phyloP scores from a whole-genome alignment of 2,329 filamentous ascomycete genomes.

The Diaporthe sp. region DNA sequence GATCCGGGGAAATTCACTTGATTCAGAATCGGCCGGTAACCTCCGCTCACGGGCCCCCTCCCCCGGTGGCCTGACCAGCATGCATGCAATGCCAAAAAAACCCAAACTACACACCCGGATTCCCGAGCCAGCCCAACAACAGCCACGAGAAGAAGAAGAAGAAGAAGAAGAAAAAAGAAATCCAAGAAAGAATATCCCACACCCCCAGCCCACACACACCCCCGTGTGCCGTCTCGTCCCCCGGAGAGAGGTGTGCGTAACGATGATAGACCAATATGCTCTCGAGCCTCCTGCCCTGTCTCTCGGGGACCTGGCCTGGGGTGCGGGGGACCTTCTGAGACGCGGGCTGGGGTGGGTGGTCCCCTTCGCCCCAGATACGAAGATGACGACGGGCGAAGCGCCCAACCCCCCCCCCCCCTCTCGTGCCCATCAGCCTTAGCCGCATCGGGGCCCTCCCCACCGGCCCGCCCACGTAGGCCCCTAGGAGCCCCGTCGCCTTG shows the following conservation, averaged over 20 bases:
- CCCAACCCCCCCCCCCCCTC: background rate
- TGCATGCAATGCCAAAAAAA: constrained; percentile 11
- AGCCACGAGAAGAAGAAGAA: constrained; percentile 1
- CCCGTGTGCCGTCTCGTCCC: background rate
- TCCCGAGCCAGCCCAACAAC: background rate
- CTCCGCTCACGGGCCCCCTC: background rate
- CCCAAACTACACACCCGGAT: background rate
- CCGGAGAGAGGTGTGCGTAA: background rate
- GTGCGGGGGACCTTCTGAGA: constrained; percentile 24
- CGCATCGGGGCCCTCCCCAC: constrained; percentile 28
- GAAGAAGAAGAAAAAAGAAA: background rate
- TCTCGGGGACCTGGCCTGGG: constrained; percentile 24
- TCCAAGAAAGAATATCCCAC: background rate
- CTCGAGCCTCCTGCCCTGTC: constrained; percentile 27
- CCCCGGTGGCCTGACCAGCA: constrained; percentile 21
- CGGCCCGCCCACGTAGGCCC: background rate
- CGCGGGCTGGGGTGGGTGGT: constrained; percentile 9
- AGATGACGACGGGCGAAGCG: background rate
- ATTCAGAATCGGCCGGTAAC: constrained; percentile 21
- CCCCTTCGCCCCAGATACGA: constrained; percentile 12
- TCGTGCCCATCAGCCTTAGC: constrained; percentile 25
- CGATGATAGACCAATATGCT: constrained; percentile 4
- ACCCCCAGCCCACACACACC: background rate
- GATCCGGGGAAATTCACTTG: constrained; percentile 26
- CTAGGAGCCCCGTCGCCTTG: background rate